Percentiles rank a stretch among this genome's conserved stretches.
These are phyloP conservation scores for Starmera caribaea DNA, from an alignment of 805 yeast genomes.

Conservation along the genomic window DNA sequence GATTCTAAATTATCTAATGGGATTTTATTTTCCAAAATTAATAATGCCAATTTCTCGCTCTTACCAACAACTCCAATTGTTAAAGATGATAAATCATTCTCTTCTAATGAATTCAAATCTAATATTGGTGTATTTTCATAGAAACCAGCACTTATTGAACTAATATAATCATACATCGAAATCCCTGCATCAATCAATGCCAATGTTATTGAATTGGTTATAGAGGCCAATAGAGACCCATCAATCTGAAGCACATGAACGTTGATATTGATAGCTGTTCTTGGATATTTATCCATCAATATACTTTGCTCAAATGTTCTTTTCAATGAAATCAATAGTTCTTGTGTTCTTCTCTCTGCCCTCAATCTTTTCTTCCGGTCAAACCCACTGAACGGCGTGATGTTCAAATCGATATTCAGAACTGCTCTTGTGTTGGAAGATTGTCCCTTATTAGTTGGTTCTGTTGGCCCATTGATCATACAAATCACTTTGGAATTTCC, in stretches of 20 bases:
- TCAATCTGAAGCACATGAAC: constrained; percentile 80
- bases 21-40: constrained; percentile 74
- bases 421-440: constrained; percentile 41
- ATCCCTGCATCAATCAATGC: constrained; percentile 94
- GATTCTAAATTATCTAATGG: constrained; percentile 74
- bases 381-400: constrained; percentile 74
- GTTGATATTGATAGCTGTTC: constrained; percentile 70
- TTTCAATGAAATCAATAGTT: constrained; percentile 55
- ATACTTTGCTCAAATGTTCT: constrained; percentile 70
- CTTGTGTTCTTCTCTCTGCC: constrained; percentile 62
- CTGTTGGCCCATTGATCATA: constrained; percentile 83
- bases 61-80: constrained; percentile 83
- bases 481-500: constrained; percentile 88
- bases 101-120: constrained; percentile 79
- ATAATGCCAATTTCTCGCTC: constrained; percentile 65
- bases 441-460: constrained; percentile 53
- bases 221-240: constrained; percentile 75
- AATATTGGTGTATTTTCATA: constrained; percentile 71
- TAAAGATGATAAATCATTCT: constrained; percentile 67
- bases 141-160: constrained; percentile 72
- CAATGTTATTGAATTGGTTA: constrained; percentile 78
- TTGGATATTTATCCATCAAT: constrained; percentile 64
- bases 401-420: constrained; percentile 52
- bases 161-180: constrained; percentile 84
- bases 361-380: constrained; percentile 63